Conservation (phyloP, 768 basidiomycete genomes). For the Pholiota microspora region DNA sequence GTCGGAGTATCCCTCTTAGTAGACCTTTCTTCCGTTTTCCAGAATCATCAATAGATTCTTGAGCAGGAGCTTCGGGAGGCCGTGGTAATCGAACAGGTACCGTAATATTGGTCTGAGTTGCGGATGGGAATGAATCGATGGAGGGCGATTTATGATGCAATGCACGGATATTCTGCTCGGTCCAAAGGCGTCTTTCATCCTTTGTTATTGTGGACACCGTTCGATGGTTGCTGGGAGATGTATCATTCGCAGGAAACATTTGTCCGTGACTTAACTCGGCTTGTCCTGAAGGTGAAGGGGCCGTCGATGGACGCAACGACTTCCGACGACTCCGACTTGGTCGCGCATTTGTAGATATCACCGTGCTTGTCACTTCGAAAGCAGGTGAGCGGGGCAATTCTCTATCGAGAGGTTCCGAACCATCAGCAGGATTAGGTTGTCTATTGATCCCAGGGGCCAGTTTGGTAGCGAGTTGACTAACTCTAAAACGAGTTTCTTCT, state of each 20-base stretch:
- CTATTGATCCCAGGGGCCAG: conserved; percentile 22
- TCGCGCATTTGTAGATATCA: conserved; percentile 13
- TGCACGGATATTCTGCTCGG: conserved; percentile 17
- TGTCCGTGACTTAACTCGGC: conserved; percentile 18
- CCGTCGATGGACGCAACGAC: conserved; percentile 45
- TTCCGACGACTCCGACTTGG: conserved; percentile 19
- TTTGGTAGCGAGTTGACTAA: conserved; percentile 55
- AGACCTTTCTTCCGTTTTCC: conserved; percentile 40
- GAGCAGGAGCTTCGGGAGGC: conserved; percentile 16
- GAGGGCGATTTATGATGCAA: conserved; percentile 53
- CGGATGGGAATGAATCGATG: conserved; percentile 50
- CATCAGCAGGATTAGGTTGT: conserved; percentile 13
- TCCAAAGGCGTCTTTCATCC: conserved; percentile 15
- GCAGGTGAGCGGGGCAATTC: conserved; percentile 9
- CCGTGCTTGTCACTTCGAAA: conserved; percentile 13
- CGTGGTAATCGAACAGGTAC: conserved; percentile 16
- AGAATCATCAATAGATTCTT: conserved; percentile 36
- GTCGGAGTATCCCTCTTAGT: conserved; percentile 41
- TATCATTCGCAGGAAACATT: conserved; percentile 20
- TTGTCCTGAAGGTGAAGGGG: conserved; percentile 22
- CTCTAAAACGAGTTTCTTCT: conserved; percentile 62
- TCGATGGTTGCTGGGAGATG: conserved; percentile 1
- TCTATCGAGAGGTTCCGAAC: conserved; percentile 1
- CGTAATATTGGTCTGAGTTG: conserved; percentile 15
- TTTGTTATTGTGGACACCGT: conserved; percentile 15